These are phyloP conservation scores for Streptanthus diversifolius DNA, from an alignment of 345 rosid species.

Conservation along the genomic window DNA sequence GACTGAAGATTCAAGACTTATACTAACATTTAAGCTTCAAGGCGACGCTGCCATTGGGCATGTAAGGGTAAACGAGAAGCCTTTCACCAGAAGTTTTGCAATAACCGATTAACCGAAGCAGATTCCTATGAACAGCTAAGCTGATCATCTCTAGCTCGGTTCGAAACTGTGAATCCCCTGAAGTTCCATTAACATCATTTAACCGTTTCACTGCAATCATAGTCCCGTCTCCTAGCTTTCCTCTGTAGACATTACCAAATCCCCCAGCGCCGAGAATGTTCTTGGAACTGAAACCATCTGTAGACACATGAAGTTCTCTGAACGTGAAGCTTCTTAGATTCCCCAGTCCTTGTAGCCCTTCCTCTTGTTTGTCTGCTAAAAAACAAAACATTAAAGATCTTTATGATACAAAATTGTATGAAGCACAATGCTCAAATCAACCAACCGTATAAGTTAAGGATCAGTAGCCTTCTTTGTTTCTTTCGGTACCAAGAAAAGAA, in stretches of 20 bases:
- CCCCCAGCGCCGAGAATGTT: conserved; percentile 91
- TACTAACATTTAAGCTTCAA: conserved; percentile 79
- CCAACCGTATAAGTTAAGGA: conserved; percentile 60
- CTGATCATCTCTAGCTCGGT: conserved; percentile 95
- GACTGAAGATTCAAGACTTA: not conserved
- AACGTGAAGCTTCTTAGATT: conserved; percentile 74
- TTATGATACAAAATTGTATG: not conserved
- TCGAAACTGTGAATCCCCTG: conserved; percentile 84
- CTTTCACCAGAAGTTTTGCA: conserved; percentile 68
- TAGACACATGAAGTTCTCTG: conserved; percentile 72
- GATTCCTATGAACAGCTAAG: conserved; percentile 85
- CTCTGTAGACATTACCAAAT: conserved; percentile 92
- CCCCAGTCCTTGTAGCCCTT: conserved; percentile 61
- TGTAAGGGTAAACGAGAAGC: conserved; percentile 90
- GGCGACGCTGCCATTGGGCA: conserved; percentile 96
- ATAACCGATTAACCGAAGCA: conserved; percentile 74
- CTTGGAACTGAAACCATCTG: conserved; percentile 79
- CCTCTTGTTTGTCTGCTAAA: conserved; percentile 61
- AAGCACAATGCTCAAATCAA: not conserved
- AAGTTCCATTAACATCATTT: conserved; percentile 66
- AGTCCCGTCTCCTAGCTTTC: conserved; percentile 75
- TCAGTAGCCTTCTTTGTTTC: conserved; percentile 42
- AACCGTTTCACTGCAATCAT: conserved; percentile 81
- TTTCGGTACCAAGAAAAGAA: conserved; percentile 52
- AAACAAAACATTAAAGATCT: not conserved